Evolutionary conservation across 208 protist genomes (phyloP).

Genomic region (Acanthamoeba royreba): DNA sequence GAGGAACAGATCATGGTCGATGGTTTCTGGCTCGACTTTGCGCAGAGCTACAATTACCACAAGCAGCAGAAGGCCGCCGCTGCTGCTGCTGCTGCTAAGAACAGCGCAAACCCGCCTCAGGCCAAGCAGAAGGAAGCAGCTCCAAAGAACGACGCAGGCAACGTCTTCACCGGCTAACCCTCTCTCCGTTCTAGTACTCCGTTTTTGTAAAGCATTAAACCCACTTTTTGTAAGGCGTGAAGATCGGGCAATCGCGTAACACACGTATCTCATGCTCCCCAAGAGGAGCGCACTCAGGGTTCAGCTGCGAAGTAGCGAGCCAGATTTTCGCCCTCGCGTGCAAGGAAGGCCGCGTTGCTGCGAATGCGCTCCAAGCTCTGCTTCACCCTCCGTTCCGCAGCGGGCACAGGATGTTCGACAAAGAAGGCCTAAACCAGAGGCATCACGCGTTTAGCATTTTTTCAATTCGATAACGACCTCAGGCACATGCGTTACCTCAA

Average conservation of each 20-base stretch:
- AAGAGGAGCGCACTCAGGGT: background rate
- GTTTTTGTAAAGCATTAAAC: too few relatives aligned
- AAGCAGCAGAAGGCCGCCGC: background rate
- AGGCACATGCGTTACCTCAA: background rate
- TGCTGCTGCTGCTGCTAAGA: background rate
- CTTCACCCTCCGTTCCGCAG: background rate
- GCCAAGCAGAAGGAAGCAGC: background rate
- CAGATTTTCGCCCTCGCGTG: background rate
- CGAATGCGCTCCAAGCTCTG: slow-evolving; percentile 24
- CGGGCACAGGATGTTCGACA: background rate
- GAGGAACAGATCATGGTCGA: background rate
- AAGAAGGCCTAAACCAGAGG: background rate
- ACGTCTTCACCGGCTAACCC: background rate
- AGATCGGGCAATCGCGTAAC: too few relatives aligned
- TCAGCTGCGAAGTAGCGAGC: background rate
- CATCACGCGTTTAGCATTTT: too few relatives aligned
- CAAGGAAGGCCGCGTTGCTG: slow-evolving; percentile 32
- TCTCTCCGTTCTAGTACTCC: too few relatives aligned
- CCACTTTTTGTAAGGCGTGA: too few relatives aligned
- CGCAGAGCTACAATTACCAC: background rate
- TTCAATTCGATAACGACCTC: background rate
- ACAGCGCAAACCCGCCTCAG: background rate
- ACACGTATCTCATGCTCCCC: too few relatives aligned
- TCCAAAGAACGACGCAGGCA: background rate
- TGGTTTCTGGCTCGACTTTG: background rate